phyloP scores from a whole-genome alignment of 768 basidiomycete species.

The Phaeotremella fagi region DNA sequence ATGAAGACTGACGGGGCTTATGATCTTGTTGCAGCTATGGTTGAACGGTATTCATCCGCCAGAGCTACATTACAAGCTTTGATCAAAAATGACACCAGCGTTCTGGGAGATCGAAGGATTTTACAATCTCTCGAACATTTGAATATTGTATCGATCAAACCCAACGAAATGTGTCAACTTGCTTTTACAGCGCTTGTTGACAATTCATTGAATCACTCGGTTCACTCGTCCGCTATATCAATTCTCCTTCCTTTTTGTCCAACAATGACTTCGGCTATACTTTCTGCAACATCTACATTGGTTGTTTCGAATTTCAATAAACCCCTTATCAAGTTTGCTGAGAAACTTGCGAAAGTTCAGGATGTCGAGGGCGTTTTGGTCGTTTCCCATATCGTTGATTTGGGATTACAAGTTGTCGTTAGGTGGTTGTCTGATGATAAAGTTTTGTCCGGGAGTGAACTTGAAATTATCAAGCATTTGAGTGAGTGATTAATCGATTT shows the following conservation, averaged over 20 bases:
- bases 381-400: constrained; percentile 9
- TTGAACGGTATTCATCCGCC: neutral
- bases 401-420: constrained; percentile 16
- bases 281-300: neutral
- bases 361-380: neutral
- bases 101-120: neutral
- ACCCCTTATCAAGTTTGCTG: neutral
- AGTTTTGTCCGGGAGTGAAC: neutral
- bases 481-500: constrained; percentile 16
- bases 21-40: constrained; percentile 5
- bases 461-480: constrained; percentile 3
- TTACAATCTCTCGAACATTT: constrained; percentile 2
- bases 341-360: neutral
- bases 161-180: neutral
- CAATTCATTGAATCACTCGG: neutral
- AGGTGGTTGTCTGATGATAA: constrained; percentile 12
- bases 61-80: too few species aligned
- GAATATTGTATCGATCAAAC: constrained; percentile 1
- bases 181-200: constrained; percentile 1
- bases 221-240: constrained; percentile 2
- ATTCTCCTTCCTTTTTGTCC: neutral
- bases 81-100: constrained; percentile 1
- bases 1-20: neutral
- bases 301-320: constrained; percentile 1
- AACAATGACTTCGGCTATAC: neutral